Conservation (phyloP, 768 basidiomycete genomes). For the Termitomyces bulborhizus region DNA sequence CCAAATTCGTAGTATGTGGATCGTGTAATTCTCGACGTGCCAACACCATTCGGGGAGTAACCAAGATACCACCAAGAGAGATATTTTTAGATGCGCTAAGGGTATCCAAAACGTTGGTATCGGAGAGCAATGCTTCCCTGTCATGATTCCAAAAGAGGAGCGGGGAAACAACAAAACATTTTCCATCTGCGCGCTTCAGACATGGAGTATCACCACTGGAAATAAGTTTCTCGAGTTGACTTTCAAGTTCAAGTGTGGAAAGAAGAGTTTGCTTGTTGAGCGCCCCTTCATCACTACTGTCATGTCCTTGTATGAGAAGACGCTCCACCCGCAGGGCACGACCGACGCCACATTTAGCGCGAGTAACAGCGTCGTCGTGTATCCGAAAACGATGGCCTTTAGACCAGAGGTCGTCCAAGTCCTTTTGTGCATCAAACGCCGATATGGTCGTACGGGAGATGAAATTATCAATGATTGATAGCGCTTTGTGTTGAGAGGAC, state of each 20-base stretch:
- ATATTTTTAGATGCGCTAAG: conserved; percentile 47
- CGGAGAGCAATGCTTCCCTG: conserved; percentile 42
- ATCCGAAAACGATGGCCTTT: conserved; percentile 56
- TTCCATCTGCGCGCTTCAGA: conserved; percentile 42
- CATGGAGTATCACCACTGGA: conserved; percentile 41
- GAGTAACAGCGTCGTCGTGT: conserved; percentile 64
- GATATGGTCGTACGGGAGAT: conserved; percentile 46
- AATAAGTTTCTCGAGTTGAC: conserved; percentile 39
- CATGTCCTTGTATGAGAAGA: conserved; percentile 58
- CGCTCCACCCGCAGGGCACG: conserved; percentile 74
- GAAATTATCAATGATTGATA: conserved; percentile 61
- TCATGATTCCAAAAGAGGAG: conserved; percentile 72
- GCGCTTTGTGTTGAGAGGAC: conserved; percentile 61
- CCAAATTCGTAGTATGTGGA: conserved; percentile 37
- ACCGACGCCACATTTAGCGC: conserved; percentile 64
- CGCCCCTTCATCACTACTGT: conserved; percentile 41
- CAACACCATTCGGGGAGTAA: conserved; percentile 72
- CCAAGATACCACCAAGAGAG: conserved; percentile 54
- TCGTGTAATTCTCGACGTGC: conserved; percentile 60
- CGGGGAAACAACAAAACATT: conserved; percentile 70
- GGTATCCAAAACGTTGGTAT: conserved; percentile 53
- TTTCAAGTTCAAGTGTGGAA: conserved; percentile 62
- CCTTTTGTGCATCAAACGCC: conserved; percentile 48
- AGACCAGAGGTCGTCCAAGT: conserved; percentile 70
- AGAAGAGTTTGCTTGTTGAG: conserved; percentile 57